These are phyloP conservation scores for Scheffersomyces ergatensis DNA, from an alignment of 805 yeast species.

Conservation along the genomic window DNA sequence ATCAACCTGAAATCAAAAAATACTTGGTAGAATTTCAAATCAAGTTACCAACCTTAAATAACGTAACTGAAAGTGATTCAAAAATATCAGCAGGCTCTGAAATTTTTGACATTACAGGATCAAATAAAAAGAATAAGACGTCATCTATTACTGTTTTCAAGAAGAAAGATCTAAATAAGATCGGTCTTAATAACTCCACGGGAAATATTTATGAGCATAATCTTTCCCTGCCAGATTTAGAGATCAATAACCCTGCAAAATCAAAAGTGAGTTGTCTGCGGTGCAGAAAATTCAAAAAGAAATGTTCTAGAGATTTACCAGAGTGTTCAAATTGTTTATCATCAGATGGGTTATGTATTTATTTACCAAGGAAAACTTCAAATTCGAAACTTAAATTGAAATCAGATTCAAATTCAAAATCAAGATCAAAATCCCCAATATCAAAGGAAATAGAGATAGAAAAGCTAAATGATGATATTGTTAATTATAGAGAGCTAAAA, in stretches of 20 bases:
- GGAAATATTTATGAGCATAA: conserved; percentile 20
- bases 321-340: conserved; percentile 27
- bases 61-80: neutral
- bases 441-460: neutral
- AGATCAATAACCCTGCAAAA: conserved; percentile 14
- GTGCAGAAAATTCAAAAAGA: conserved; percentile 30
- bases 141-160: conserved; percentile 23
- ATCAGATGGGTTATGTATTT: conserved; percentile 28
- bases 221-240: conserved; percentile 16
- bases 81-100: neutral
- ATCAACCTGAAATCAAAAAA: conserved; percentile 12
- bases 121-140: neutral
- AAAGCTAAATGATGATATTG: too few species aligned
- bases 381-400: neutral
- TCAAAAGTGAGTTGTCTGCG: conserved; percentile 26
- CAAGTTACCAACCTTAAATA: neutral
- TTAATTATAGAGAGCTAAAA: too few species aligned
- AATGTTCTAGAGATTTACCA: conserved; percentile 28
- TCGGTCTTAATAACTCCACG: neutral
- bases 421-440: neutral
- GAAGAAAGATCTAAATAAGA: conserved; percentile 18
- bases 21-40: conserved; percentile 22
- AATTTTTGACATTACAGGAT: neutral
- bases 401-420: neutral
- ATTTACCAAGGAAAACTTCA: conserved; percentile 16